These are phyloP conservation scores for Melanogaster broomeanus DNA, from an alignment of 768 basidiomycete species.

Conservation along the genomic window DNA sequence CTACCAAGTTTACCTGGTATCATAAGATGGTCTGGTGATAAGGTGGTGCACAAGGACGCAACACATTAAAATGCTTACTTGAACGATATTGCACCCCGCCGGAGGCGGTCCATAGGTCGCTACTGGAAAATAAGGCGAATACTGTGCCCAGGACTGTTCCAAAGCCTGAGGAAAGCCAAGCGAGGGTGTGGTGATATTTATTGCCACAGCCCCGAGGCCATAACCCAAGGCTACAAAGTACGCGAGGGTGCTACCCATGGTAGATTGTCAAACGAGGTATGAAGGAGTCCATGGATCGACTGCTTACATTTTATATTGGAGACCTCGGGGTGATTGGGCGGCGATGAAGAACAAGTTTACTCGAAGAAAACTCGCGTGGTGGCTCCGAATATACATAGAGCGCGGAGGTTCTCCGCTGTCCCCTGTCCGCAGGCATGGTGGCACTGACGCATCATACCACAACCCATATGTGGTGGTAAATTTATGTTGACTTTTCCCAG, in stretches of 20 bases:
- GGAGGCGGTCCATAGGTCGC: constrained; percentile 47
- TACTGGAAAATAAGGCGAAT: constrained; percentile 56
- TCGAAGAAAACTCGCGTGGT: too few relatives aligned
- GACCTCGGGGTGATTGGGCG: background rate
- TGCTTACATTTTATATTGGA: background rate
- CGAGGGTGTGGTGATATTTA: constrained; percentile 5
- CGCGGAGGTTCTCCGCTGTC: too few relatives aligned
- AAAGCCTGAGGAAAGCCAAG: constrained; percentile 10
- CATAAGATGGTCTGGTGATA: background rate
- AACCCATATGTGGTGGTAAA: too few relatives aligned
- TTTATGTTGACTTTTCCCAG: too few relatives aligned
- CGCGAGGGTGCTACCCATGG: background rate
- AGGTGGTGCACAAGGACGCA: background rate
- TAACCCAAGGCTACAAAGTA: background rate
- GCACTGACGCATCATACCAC: too few relatives aligned
- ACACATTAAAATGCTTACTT: constrained; percentile 38
- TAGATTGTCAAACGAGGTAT: background rate
- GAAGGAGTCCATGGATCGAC: background rate
- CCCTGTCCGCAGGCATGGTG: too few relatives aligned
- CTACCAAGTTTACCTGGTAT: constrained; percentile 19
- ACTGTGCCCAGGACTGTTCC: constrained; percentile 51
- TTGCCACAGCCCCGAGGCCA: background rate
- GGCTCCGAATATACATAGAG: too few relatives aligned
- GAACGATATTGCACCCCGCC: constrained; percentile 47
- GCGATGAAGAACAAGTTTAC: too few relatives aligned